These are phyloP conservation scores for Leccinum imitatum DNA, from an alignment of 768 basidiomycete species.

Conservation along the genomic window DNA sequence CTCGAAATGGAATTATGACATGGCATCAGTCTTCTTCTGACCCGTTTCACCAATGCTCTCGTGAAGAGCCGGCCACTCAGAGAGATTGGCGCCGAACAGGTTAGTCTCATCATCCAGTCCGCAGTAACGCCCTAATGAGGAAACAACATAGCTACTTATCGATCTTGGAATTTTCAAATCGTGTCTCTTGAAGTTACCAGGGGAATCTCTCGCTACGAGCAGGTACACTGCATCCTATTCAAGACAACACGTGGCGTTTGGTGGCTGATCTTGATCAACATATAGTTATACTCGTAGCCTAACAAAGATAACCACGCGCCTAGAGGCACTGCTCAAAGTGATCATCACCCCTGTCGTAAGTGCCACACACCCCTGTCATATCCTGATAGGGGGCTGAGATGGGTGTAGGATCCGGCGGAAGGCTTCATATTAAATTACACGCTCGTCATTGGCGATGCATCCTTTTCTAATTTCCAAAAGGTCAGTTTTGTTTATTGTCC, in stretches of 20 bases:
- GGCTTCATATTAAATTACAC: constrained; percentile 97
- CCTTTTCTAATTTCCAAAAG: constrained; percentile 98
- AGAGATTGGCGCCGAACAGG: constrained; percentile 96
- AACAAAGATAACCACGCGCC: constrained; percentile 71
- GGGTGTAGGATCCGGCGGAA: constrained; percentile 79
- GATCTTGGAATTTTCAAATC: constrained; percentile 88
- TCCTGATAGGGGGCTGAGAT: not conserved
- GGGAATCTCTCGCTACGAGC: constrained; percentile 56
- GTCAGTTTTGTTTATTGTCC: constrained; percentile 37
- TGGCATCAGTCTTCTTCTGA: constrained; percentile 66
- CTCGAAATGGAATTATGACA: not conserved
- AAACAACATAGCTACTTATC: constrained; percentile 64
- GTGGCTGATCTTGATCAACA: constrained; percentile 12
- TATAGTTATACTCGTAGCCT: constrained; percentile 80
- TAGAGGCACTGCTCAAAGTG: constrained; percentile 94
- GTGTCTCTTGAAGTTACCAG: constrained; percentile 80
- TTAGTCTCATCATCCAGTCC: constrained; percentile 25
- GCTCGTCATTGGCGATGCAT: constrained; percentile 89
- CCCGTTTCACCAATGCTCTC: constrained; percentile 85
- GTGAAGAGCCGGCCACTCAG: constrained; percentile 89
- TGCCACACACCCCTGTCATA: constrained; percentile 9
- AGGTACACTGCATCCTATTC: constrained; percentile 41
- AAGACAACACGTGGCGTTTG: not conserved
- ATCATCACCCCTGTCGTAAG: constrained; percentile 89
- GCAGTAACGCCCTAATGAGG: constrained; percentile 9